Conservation (phyloP, 1,284 basidiomycete genomes). For the Apiotrichum domesticum region DNA sequence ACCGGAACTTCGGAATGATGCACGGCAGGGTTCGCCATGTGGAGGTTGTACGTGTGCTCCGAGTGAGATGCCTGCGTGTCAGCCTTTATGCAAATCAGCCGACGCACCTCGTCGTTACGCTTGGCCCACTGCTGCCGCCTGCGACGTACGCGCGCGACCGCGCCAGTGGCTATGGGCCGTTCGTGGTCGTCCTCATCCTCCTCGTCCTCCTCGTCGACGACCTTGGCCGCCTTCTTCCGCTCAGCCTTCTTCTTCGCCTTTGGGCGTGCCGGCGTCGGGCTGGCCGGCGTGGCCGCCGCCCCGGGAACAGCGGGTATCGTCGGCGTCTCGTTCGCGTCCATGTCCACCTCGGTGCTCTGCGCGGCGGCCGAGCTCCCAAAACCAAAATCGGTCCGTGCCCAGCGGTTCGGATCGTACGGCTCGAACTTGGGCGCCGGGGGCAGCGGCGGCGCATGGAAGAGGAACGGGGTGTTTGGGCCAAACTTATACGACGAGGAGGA, state of each 20-base stretch:
- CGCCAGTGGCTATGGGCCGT: slow-evolving; percentile 55
- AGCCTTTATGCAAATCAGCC: not conserved
- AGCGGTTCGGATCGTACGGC: slow-evolving; percentile 34
- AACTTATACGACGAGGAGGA: slow-evolving; percentile 14
- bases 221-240: slow-evolving; percentile 2
- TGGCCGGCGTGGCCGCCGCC: not conserved
- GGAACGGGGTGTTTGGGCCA: slow-evolving; percentile 28
- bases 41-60: slow-evolving; percentile 39
- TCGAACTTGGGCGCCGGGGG: slow-evolving; percentile 16
- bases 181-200: slow-evolving; percentile 12
- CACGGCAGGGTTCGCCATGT: slow-evolving; percentile 34
- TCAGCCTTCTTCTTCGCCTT: slow-evolving; percentile 1
- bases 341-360: slow-evolving; percentile 31
- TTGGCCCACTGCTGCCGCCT: slow-evolving; percentile 53
- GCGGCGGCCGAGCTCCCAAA: slow-evolving; percentile 5
- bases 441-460: slow-evolving; percentile 24
- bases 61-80: not conserved
- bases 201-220: not conserved
- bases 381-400: slow-evolving; percentile 28
- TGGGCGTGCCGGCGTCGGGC: not conserved
- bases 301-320: not conserved
- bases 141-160: slow-evolving; percentile 61
- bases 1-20: slow-evolving; percentile 47
- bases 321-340: slow-evolving; percentile 4
- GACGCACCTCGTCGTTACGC: slow-evolving; percentile 32